Base-by-base conservation (phyloP, 176 grass and related monocot genomes). In the Aegilops tauschii region DNA sequence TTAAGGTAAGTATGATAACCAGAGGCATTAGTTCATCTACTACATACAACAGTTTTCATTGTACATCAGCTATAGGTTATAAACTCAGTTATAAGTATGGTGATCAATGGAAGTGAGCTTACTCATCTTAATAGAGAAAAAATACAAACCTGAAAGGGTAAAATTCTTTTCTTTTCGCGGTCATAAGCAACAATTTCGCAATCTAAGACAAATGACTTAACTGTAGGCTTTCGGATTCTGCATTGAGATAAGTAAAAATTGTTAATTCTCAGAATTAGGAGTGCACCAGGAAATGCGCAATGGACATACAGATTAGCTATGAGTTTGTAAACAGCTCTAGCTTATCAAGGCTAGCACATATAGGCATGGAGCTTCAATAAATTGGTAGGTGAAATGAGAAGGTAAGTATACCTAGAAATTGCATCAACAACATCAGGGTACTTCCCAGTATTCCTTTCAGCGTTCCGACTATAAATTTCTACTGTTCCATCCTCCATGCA, bases 101-200 rank as follows among this genome's bases (percentile, higher is more conserved):
- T 13, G 5, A 35, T 61, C 35, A 80, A 12, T 80, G 14, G 74
- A 84, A 80, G 37, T 63, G 70, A 77, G 4, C 61, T 63, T 56
- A 34, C 77, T 79, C 32, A 86, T 87, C 80, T 76, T 62, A 72
- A 79, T 14, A 89, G 49, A 56, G 49, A 65, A 47, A 63, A 80
- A 88, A 86, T 80, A 85, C 76, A 81, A 91, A 94, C 97, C 97
- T 99, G 97, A 83, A 99, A 99, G 82, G 94, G 97, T 64, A 99
- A 90, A 85, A 96, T 96, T 87, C 84, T 94, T 78, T 94, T 39
- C 35, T 96, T 99, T 84, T 96, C 97, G 70, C 63, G 63, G 81
- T 99, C 94, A 83, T 91, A 99, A 66, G 97, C 97, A 88, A 99
- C 94, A 74, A 99, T 96, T 83, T 99, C 94, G 80, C 94, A 99